Evolutionary conservation across 164 flowering plant genomes (phyloP).

Genomic region (Umbellularia californica): DNA sequence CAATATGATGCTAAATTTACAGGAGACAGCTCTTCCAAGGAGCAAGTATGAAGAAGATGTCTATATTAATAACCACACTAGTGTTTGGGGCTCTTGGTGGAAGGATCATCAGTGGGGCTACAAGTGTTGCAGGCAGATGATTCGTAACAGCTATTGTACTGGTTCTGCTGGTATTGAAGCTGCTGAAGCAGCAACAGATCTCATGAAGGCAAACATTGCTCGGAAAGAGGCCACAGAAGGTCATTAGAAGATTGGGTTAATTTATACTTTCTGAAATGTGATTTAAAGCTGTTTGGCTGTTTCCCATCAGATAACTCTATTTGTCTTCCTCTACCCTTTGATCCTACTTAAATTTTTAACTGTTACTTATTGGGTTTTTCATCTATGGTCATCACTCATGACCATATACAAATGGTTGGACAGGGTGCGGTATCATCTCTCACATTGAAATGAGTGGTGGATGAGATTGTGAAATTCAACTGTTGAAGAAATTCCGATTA

Average conservation of each 20-base stretch:
- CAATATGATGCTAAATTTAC: conserved; percentile 39
- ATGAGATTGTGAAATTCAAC: no score
- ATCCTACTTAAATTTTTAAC: no score
- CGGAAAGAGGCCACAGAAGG: conserved; percentile 78
- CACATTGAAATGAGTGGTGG: no score
- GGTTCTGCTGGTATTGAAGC: conserved; percentile 85
- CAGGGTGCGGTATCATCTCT: no score
- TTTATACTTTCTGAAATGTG: neutral
- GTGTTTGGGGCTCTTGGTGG: conserved; percentile 99
- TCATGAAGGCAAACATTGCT: conserved; percentile 59
- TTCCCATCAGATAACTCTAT: no score
- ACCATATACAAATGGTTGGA: no score
- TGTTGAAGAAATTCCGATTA: no score
- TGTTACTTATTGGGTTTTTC: no score
- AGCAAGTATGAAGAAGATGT: conserved; percentile 97
- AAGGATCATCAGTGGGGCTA: conserved; percentile 98
- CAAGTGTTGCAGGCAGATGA: conserved; percentile 77
- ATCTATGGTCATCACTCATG: no score
- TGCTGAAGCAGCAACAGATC: conserved; percentile 71
- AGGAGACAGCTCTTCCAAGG: conserved; percentile 67
- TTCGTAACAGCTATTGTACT: conserved; percentile 83
- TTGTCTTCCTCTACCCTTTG: no score
- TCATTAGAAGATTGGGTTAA: conserved; percentile 16
- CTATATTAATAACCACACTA: conserved; percentile 73
- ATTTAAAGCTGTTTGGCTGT: no score